phyloP scores from a whole-genome alignment of 75 land plant genomes.

The Pinus tabuliformis region DNA sequence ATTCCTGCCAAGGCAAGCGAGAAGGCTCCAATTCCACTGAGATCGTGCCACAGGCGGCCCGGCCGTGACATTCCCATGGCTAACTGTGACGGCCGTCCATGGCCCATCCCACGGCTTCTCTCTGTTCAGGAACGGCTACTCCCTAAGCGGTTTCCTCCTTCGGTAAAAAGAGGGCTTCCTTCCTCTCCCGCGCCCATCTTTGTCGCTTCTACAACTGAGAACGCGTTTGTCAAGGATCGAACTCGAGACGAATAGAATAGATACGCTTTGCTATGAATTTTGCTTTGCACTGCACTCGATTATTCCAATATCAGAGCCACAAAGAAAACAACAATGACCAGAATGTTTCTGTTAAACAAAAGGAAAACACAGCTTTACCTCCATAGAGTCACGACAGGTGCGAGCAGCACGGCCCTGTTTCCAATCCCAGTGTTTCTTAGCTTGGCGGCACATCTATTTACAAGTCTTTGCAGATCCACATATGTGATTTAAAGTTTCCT shows the following conservation, averaged over 20 bases:
- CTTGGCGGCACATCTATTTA: slow-evolving; percentile 50
- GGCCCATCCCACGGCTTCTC: slow-evolving; percentile 25
- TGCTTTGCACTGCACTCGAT: no score
- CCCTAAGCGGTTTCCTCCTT: slow-evolving; percentile 6
- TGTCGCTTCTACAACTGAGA: no score
- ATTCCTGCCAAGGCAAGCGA: slow-evolving; percentile 64
- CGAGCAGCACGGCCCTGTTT: slow-evolving; percentile 85
- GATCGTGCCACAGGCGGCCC: slow-evolving; percentile 50
- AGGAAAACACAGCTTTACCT: slow-evolving; percentile 30
- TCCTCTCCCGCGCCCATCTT: slow-evolving; percentile 10
- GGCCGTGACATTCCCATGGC: slow-evolving; percentile 34
- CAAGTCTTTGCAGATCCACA: slow-evolving; percentile 39
- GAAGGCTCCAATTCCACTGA: slow-evolving; percentile 60
- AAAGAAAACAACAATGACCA: no score
- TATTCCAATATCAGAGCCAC: no score
- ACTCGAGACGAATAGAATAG: neutral
- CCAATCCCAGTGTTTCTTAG: slow-evolving; percentile 47
- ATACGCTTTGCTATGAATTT: no score
- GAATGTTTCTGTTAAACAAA: no score
- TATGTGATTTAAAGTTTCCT: slow-evolving; percentile 3
- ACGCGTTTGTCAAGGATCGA: neutral
- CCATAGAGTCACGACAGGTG: slow-evolving; percentile 76
- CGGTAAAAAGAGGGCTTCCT: slow-evolving; percentile 4
- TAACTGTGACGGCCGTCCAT: slow-evolving; percentile 64
- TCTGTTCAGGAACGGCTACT: slow-evolving; percentile 19